These are phyloP conservation scores for Calocybe indica DNA, from an alignment of 768 basidiomycete species.

Conservation along the genomic window DNA sequence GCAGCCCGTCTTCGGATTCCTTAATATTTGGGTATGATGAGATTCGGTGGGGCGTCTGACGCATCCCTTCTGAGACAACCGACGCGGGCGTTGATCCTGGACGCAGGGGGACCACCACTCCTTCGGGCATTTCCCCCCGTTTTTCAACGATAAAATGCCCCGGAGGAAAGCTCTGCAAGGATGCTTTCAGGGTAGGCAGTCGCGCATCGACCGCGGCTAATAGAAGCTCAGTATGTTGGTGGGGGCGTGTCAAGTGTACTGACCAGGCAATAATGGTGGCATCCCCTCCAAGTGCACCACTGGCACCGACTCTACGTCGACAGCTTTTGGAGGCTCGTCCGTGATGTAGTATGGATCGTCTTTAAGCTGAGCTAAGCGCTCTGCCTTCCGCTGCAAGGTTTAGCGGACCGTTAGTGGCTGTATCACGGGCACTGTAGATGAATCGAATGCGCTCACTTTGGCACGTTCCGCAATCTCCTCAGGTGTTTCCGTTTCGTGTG, in stretches of 20 bases:
- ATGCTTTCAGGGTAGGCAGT: conserved; percentile 39
- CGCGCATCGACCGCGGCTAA: conserved; percentile 26
- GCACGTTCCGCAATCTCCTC: conserved; percentile 59
- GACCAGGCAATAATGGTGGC: conserved; percentile 34
- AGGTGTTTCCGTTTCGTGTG: conserved; percentile 40
- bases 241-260: neutral
- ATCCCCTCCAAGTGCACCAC: conserved; percentile 79
- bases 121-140: conserved; percentile 82
- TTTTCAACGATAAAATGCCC: conserved; percentile 62
- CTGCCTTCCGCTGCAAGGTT: conserved; percentile 56
- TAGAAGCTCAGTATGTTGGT: neutral
- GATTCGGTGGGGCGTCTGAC: too few species aligned
- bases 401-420: neutral
- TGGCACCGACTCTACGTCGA: conserved; percentile 89
- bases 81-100: conserved; percentile 25
- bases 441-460: conserved; percentile 37
- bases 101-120: conserved; percentile 23
- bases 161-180: conserved; percentile 31
- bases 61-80: conserved; percentile 22
- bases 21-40: conserved; percentile 48
- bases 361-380: conserved; percentile 65
- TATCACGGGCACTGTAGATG: neutral
- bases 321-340: conserved; percentile 38
- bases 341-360: conserved; percentile 93
- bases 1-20: conserved; percentile 34